phyloP scores from a whole-genome alignment of 768 basidiomycete genomes.

The Pleurotus tuber-regium region DNA sequence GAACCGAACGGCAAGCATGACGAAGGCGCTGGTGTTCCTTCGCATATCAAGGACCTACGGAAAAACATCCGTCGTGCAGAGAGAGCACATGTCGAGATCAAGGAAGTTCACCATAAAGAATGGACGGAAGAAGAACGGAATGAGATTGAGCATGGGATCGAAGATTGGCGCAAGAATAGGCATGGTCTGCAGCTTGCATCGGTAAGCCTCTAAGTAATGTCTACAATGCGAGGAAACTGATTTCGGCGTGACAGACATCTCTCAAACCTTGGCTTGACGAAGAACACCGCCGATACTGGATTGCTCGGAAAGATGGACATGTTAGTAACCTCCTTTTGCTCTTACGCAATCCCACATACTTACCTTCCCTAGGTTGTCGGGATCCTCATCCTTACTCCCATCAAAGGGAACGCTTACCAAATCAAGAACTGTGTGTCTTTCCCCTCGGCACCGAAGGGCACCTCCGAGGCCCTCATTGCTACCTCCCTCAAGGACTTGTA shows the following conservation, averaged over 20 bases:
- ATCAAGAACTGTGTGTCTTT: conserved; percentile 59
- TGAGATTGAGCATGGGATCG: conserved; percentile 50
- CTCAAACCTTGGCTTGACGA: conserved; percentile 55
- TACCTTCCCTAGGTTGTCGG: conserved; percentile 34
- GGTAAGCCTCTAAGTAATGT: conserved; percentile 19
- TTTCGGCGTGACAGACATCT: conserved; percentile 30
- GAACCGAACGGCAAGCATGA: conserved; percentile 29
- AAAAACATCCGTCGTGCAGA: conserved; percentile 61
- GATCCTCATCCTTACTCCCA: conserved; percentile 51
- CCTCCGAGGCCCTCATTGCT: conserved; percentile 51
- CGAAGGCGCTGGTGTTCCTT: conserved; percentile 29
- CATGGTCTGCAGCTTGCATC: conserved; percentile 59
- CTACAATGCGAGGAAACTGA: not conserved
- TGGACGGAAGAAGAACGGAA: conserved; percentile 44
- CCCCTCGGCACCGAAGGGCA: conserved; percentile 50
- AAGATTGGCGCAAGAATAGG: conserved; percentile 52
- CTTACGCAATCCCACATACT: not conserved
- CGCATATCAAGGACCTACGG: conserved; percentile 51
- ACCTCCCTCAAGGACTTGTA: conserved; percentile 42
- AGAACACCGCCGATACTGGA: conserved; percentile 56
- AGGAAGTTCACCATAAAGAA: conserved; percentile 36
- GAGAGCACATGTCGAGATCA: conserved; percentile 49
- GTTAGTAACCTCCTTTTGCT: conserved; percentile 12
- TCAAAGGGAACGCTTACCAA: conserved; percentile 42
- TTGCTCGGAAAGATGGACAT: conserved; percentile 38